Percentiles rank a stretch among this genome's conserved stretches.
Conservation (phyloP, 2,329 filamentous ascomycete genomes). For the Aureobasidium sp. region DNA sequence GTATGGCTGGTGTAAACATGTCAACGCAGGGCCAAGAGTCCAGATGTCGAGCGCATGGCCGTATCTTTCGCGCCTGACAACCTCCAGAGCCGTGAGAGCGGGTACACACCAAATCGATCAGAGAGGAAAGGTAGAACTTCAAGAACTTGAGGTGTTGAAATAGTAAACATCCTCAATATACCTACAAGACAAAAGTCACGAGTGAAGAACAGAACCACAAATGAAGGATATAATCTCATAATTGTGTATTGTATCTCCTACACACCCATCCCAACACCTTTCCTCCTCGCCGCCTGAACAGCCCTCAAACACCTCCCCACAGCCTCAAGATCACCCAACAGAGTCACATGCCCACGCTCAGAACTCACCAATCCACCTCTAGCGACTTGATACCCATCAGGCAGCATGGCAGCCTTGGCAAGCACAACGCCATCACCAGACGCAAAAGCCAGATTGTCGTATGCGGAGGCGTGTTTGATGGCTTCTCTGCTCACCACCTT, state of each 20-base stretch:
- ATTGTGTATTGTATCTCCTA: neutral
- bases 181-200: too few species aligned
- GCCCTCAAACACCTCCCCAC: slow-evolving; percentile 69
- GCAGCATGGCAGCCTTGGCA: slow-evolving; percentile 77
- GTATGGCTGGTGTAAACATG: too few species aligned
- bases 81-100: too few species aligned
- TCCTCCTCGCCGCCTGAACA: slow-evolving; percentile 58
- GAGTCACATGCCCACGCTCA: slow-evolving; percentile 78
- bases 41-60: too few species aligned
- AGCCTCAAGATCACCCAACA: slow-evolving; percentile 77
- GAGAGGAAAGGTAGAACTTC: too few species aligned
- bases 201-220: too few species aligned
- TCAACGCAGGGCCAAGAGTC: too few species aligned
- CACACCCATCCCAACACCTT: slow-evolving; percentile 62
- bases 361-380: slow-evolving; percentile 69
- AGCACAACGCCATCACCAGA: slow-evolving; percentile 86
- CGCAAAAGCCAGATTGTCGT: slow-evolving; percentile 80
- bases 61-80: too few species aligned
- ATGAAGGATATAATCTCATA: neutral
- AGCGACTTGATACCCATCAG: slow-evolving; percentile 67
- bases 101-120: too few species aligned
- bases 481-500: slow-evolving; percentile 65
- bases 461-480: slow-evolving; percentile 69
- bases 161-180: too few species aligned
- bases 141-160: too few species aligned